These are phyloP conservation scores for Salix viminalis DNA, from an alignment of 345 rosid species.

Conservation along the genomic window DNA sequence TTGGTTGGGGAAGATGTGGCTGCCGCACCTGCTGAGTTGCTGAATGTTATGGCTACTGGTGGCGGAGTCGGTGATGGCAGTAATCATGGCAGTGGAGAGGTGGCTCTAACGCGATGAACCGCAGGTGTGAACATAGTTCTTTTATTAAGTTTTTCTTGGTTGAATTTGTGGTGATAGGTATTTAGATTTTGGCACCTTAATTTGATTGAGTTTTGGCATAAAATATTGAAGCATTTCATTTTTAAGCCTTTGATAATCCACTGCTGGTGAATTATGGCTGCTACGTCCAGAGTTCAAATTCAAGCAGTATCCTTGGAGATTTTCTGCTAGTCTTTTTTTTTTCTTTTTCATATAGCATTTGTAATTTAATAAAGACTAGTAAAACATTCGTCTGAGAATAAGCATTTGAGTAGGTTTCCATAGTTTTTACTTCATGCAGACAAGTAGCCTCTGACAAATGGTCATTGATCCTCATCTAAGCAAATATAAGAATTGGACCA, in stretches of 20 bases:
- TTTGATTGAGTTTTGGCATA: neutral
- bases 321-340: too few species aligned
- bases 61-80: constrained; percentile 2
- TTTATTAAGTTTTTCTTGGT: neutral
- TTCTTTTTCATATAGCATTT: neutral
- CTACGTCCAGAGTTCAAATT: too few species aligned
- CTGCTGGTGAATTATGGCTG: too few species aligned
- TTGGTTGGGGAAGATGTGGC: constrained; percentile 43
- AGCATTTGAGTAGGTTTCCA: neutral
- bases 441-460: neutral
- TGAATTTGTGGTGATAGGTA: neutral
- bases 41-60: constrained; percentile 31
- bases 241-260: neutral
- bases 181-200: neutral
- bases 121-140: constrained; percentile 13
- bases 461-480: neutral
- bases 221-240: neutral
- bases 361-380: neutral
- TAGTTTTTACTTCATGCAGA: neutral
- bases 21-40: constrained; percentile 33
- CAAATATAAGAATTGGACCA: neutral
- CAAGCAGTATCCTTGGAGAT: too few species aligned
- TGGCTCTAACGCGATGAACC: neutral
- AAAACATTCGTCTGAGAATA: neutral
- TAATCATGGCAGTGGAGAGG: neutral